Evolutionary conservation across 2,329 filamentous ascomycete genomes (phyloP).

Genomic region (Ramularia endophylla): DNA sequence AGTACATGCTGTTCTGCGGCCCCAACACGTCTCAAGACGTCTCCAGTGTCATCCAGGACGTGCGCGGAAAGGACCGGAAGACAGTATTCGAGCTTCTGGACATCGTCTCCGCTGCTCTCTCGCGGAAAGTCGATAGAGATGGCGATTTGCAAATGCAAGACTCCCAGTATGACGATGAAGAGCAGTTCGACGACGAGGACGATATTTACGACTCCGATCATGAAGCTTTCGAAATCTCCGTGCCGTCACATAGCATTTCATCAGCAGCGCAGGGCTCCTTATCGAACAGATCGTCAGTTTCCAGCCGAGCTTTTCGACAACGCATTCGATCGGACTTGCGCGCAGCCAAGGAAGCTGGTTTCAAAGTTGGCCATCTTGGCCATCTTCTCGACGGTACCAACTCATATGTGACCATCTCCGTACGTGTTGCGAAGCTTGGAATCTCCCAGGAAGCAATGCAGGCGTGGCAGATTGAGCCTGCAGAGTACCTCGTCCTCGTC

Average conservation of each 20-base stretch:
- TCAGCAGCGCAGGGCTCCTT: constrained; percentile 5
- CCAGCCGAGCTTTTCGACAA: constrained; percentile 12
- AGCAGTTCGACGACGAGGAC: constrained; percentile 34
- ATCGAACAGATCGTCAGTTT: not conserved
- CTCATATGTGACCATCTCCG: constrained; percentile 60
- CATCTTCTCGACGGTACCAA: constrained; percentile 44
- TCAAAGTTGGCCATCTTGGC: constrained; percentile 60
- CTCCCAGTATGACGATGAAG: constrained; percentile 28
- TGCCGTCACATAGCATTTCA: constrained; percentile 9
- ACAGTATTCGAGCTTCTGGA: constrained; percentile 46
- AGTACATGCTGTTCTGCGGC: constrained; percentile 52
- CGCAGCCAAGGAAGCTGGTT: constrained; percentile 57
- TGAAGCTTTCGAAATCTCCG: constrained; percentile 21
- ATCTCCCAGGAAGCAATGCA: constrained; percentile 68
- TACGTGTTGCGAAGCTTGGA: constrained; percentile 62
- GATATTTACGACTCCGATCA: constrained; percentile 28
- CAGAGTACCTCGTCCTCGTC: constrained; percentile 68
- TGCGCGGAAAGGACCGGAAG: constrained; percentile 42
- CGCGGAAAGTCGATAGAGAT: constrained; percentile 32
- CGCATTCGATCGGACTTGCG: constrained; percentile 50
- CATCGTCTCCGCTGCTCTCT: constrained; percentile 39
- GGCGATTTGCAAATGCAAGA: constrained; percentile 39
- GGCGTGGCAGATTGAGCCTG: constrained; percentile 64
- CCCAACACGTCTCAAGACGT: constrained; percentile 42
- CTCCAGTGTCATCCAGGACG: constrained; percentile 38